Evolutionary conservation across 179 eudicot genomes (phyloP).

Genomic region (Spergularia azorica): DNA sequence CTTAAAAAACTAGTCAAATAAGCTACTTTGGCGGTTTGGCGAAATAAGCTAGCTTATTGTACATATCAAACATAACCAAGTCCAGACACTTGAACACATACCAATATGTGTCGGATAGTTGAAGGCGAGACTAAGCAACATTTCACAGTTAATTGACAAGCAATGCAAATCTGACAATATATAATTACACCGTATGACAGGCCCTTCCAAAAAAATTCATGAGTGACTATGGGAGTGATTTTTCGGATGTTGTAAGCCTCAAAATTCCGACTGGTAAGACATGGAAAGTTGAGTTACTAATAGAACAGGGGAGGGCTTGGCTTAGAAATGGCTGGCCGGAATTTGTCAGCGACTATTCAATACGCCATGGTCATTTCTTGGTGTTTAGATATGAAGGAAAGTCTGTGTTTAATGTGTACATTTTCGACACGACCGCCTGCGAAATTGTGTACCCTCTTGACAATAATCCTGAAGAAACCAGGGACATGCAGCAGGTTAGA

Average conservation of each 20-base stretch:
- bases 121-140: too few relatives aligned
- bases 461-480: neutral
- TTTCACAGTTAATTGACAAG: too few relatives aligned
- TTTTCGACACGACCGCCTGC: conserved; percentile 41
- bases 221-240: conserved; percentile 18
- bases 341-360: conserved; percentile 39
- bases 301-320: conserved; percentile 30
- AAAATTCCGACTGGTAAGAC: conserved; percentile 22
- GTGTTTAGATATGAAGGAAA: conserved; percentile 43
- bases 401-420: conserved; percentile 38
- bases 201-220: conserved; percentile 28
- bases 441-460: conserved; percentile 32
- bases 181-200: conserved; percentile 6
- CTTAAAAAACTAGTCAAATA: too few relatives aligned
- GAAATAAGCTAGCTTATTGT: too few relatives aligned
- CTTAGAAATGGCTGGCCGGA: conserved; percentile 51
- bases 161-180: too few relatives aligned
- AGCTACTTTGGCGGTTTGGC: too few relatives aligned
- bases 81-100: too few relatives aligned
- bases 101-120: too few relatives aligned
- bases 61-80: too few relatives aligned
- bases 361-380: conserved; percentile 37
- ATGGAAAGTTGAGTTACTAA: conserved; percentile 40
- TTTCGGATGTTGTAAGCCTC: conserved; percentile 14
- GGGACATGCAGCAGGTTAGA: too few relatives aligned